These are phyloP conservation scores for Gelatoporia subvermispora DNA, from an alignment of 768 basidiomycete species.

Conservation along the genomic window DNA sequence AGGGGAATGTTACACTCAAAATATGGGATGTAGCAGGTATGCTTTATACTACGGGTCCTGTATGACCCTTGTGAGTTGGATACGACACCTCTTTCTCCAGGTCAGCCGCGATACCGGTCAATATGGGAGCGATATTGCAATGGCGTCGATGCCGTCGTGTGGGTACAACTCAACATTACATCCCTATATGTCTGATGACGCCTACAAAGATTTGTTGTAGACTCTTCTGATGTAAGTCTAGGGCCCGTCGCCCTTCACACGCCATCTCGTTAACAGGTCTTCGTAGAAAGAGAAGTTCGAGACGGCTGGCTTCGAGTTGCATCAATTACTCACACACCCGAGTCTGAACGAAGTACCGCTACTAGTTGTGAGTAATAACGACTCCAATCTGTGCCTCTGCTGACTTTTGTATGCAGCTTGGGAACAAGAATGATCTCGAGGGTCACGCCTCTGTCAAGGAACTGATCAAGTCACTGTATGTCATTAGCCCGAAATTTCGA, in stretches of 20 bases:
- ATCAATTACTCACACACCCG: constrained; percentile 67
- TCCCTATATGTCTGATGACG: background rate
- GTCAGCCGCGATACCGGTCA: constrained; percentile 89
- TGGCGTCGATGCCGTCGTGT: constrained; percentile 92
- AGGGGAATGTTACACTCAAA: constrained; percentile 87
- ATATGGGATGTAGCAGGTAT: constrained; percentile 94
- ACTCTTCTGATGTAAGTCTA: constrained; percentile 73
- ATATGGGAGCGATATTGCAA: constrained; percentile 96
- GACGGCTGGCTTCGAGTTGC: constrained; percentile 78
- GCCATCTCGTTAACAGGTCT: constrained; percentile 1
- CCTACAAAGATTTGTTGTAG: constrained; percentile 79
- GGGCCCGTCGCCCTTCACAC: background rate
- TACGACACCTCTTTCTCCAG: constrained; percentile 31
- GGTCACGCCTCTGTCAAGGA: constrained; percentile 77
- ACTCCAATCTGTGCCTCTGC: background rate
- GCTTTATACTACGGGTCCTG: constrained; percentile 12
- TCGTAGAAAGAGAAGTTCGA: constrained; percentile 77
- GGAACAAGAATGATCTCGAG: constrained; percentile 89
- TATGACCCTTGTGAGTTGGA: background rate
- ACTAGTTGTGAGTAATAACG: constrained; percentile 60
- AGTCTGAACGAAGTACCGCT: constrained; percentile 69
- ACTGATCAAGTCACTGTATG: constrained; percentile 73
- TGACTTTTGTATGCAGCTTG: constrained; percentile 50
- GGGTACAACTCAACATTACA: constrained; percentile 23
- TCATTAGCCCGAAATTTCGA: constrained; percentile 3